phyloP scores from a whole-genome alignment of 352 stramenopile genomes.

The Globisporangium canariense region DNA sequence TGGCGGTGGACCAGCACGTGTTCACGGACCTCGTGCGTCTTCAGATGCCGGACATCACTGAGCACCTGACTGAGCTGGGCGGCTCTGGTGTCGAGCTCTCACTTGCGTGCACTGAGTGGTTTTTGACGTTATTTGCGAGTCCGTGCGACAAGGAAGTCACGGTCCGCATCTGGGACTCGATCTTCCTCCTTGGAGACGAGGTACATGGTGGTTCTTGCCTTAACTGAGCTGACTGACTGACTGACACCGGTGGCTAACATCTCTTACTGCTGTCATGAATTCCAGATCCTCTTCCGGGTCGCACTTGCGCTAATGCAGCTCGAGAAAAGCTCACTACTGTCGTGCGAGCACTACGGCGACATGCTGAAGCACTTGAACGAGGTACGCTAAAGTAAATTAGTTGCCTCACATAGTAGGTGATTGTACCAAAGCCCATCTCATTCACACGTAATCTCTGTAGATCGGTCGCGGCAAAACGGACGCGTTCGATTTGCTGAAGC shows the following conservation, averaged over 20 bases:
- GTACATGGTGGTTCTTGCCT: slow-evolving; percentile 20
- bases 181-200: slow-evolving; percentile 83
- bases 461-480: slow-evolving; percentile 54
- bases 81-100: slow-evolving; percentile 85
- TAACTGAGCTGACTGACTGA: background rate
- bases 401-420: too few relatives aligned
- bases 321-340: slow-evolving; percentile 52
- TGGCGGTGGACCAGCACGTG: slow-evolving; percentile 87
- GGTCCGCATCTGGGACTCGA: slow-evolving; percentile 77
- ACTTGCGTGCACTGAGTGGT: slow-evolving; percentile 86
- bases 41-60: slow-evolving; percentile 65
- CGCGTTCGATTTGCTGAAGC: slow-evolving; percentile 40
- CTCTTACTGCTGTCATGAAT: background rate
- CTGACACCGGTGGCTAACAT: background rate
- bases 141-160: slow-evolving; percentile 71
- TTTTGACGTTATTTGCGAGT: slow-evolving; percentile 84
- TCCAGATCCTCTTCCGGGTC: slow-evolving; percentile 72
- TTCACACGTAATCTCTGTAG: slow-evolving; percentile 19
- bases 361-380: slow-evolving; percentile 82
- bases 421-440: too few relatives aligned
- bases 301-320: slow-evolving; percentile 71
- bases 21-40: slow-evolving; percentile 82
- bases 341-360: slow-evolving; percentile 67
- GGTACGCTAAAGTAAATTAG: slow-evolving; percentile 24
- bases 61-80: slow-evolving; percentile 59